A percentile compares a stretch with the other conserved stretches of the same genome.
These are phyloP conservation scores for Cicer bijugum DNA, from an alignment of 306 rosid species.

Conservation along the genomic window DNA sequence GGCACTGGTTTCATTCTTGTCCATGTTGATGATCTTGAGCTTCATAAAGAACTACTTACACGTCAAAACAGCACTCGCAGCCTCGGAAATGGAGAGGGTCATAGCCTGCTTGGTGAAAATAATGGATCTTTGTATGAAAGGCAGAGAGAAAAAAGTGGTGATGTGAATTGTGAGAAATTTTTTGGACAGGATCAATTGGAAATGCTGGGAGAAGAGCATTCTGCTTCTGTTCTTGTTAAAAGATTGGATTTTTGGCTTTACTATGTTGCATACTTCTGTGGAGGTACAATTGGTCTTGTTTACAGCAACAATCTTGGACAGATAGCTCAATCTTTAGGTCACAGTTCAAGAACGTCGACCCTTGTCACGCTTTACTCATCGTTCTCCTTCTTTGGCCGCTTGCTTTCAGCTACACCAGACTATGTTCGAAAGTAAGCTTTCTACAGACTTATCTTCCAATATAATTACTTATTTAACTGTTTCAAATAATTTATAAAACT, in stretches of 20 bases:
- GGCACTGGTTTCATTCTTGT: slow-evolving; percentile 71
- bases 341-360: slow-evolving; percentile 56
- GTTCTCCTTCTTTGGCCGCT: slow-evolving; percentile 94
- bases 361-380: slow-evolving; percentile 85
- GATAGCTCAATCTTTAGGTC: slow-evolving; percentile 86
- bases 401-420: slow-evolving; percentile 95
- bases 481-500: not conserved
- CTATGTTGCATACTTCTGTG: slow-evolving; percentile 81
- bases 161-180: slow-evolving; percentile 52
- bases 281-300: slow-evolving; percentile 95
- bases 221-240: slow-evolving; percentile 56
- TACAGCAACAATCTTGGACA: slow-evolving; percentile 97
- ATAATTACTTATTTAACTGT: not conserved
- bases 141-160: slow-evolving; percentile 42
- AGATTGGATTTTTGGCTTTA: slow-evolving; percentile 92
- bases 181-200: slow-evolving; percentile 64
- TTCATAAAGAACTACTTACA: slow-evolving; percentile 75
- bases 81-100: slow-evolving; percentile 48
- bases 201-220: slow-evolving; percentile 87
- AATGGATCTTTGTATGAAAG: slow-evolving; percentile 33
- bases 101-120: slow-evolving; percentile 37
- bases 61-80: slow-evolving; percentile 51
- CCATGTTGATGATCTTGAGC: slow-evolving; percentile 86
- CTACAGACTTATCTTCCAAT: not conserved
- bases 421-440: slow-evolving; percentile 69